These are phyloP conservation scores for Fusarium sp. DNA, from an alignment of 2,329 filamentous ascomycete species.

Conservation along the genomic window DNA sequence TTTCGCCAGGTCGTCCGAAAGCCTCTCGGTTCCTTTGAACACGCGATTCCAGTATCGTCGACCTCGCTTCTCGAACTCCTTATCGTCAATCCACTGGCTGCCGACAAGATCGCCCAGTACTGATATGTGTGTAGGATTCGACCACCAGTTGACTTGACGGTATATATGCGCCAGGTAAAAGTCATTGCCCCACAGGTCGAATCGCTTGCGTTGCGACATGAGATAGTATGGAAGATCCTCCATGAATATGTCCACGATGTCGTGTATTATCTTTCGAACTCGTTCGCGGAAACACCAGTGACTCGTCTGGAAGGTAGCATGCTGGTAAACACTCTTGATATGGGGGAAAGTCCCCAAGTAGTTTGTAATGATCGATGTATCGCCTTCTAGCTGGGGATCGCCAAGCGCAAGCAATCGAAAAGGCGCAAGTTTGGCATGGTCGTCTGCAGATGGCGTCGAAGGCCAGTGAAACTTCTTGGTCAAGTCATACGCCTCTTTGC, in stretches of 20 bases:
- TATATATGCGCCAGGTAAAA: constrained; percentile 95
- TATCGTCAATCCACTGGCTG: constrained; percentile 92
- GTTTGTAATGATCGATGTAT: constrained; percentile 80
- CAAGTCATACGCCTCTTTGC: constrained; percentile 52
- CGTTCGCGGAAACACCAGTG: constrained; percentile 65
- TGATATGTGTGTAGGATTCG: constrained; percentile 84
- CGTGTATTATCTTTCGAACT: constrained; percentile 67
- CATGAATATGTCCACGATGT: constrained; percentile 70
- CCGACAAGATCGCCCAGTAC: constrained; percentile 93
- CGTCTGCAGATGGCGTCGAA: constrained; percentile 41
- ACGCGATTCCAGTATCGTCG: constrained; percentile 84
- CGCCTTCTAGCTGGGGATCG: constrained; percentile 94
- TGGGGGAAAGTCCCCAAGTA: constrained; percentile 68
- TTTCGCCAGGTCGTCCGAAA: constrained; percentile 68
- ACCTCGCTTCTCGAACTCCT: constrained; percentile 82
- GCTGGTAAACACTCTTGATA: constrained; percentile 60
- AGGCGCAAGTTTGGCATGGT: constrained; percentile 67
- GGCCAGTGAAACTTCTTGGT: constrained; percentile 60
- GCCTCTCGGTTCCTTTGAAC: constrained; percentile 75
- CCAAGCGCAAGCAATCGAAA: constrained; percentile 90
- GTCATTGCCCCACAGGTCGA: constrained; percentile 95
- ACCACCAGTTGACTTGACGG: constrained; percentile 85
- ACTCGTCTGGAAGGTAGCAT: constrained; percentile 61
- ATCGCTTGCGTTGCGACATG: constrained; percentile 77
- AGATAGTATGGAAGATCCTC: constrained; percentile 78